Evolutionary conservation across 495 filamentous ascomycete genomes (phyloP).

Genomic region (Chaetomium cochliodes): DNA sequence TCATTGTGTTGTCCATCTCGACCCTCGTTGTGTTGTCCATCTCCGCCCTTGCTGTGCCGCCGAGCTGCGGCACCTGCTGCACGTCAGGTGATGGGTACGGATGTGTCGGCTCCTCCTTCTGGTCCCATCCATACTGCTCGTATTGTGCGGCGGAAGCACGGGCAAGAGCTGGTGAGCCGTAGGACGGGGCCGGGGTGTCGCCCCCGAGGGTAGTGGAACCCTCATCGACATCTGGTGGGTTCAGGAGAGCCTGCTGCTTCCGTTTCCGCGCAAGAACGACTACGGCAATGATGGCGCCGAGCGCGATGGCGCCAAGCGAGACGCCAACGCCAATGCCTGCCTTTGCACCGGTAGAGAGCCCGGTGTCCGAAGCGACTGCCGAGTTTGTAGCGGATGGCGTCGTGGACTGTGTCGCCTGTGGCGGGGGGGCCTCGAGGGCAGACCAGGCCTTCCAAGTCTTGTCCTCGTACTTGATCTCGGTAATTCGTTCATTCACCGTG

Average conservation of each 20-base stretch:
- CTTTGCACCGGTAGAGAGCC: constrained; percentile 39
- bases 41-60: constrained; percentile 25
- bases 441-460: constrained; percentile 27
- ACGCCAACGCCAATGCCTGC: constrained; percentile 42
- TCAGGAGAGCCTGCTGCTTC: constrained; percentile 13
- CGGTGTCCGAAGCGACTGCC: constrained; percentile 11
- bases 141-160: constrained; percentile 13
- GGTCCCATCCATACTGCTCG: constrained; percentile 23
- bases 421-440: constrained; percentile 14
- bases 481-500: constrained; percentile 32
- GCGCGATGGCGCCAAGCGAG: constrained; percentile 31
- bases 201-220: constrained; percentile 21
- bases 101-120: constrained; percentile 15
- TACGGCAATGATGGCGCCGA: constrained; percentile 31
- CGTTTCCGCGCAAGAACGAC: constrained; percentile 28
- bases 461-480: constrained; percentile 36
- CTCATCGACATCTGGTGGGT: constrained; percentile 6
- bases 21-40: constrained; percentile 12
- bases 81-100: not conserved
- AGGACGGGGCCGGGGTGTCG: constrained; percentile 23
- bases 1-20: constrained; percentile 15
- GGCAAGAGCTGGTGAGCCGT: constrained; percentile 18
- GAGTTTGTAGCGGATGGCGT: not conserved
- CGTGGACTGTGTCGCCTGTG: not conserved
- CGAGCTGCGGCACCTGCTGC: constrained; percentile 28